A percentile compares a stretch with the other conserved stretches of the same genome.
phyloP scores from a whole-genome alignment of 352 stramenopile species.

The Phytophthora chlamydospora region DNA sequence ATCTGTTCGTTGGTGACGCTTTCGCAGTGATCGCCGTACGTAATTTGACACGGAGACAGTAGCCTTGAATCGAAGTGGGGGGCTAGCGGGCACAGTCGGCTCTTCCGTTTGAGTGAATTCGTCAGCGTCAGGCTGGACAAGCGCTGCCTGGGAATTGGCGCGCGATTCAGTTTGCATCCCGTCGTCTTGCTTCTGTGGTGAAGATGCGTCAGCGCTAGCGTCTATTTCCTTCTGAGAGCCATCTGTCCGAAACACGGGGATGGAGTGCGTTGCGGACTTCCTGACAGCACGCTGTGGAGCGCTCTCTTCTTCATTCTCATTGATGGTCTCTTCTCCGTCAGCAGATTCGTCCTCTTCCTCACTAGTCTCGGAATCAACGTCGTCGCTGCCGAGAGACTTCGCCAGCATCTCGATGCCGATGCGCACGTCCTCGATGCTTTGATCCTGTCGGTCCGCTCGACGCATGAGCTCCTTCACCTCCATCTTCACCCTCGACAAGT shows the following conservation, averaged over 20 bases:
- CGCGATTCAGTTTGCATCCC: no score
- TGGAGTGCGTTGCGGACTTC: constrained; percentile 16
- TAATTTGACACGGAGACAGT: constrained; percentile 15
- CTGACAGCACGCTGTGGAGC: constrained; percentile 5
- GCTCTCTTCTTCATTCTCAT: constrained; percentile 2
- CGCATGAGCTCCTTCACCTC: constrained; percentile 72
- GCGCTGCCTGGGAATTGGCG: neutral
- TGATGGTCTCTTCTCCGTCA: neutral
- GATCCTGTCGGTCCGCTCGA: constrained; percentile 63
- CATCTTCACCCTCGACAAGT: constrained; percentile 73
- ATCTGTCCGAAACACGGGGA: constrained; percentile 16
- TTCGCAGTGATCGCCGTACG: constrained; percentile 21
- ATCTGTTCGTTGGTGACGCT: constrained; percentile 2
- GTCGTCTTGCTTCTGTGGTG: neutral
- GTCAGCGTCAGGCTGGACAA: neutral
- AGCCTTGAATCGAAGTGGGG: constrained; percentile 2
- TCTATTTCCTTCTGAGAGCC: constrained; percentile 1
- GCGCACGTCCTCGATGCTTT: constrained; percentile 66
- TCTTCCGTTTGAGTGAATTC: neutral
- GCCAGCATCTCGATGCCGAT: constrained; percentile 62
- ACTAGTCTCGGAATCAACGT: constrained; percentile 59
- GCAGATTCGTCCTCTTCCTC: constrained; percentile 12
- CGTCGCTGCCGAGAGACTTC: constrained; percentile 69
- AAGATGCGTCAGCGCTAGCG: neutral
- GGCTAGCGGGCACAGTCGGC: neutral